Conservation (phyloP, 2,329 filamentous ascomycete genomes). For the Akanthomyces uredinophilus region DNA sequence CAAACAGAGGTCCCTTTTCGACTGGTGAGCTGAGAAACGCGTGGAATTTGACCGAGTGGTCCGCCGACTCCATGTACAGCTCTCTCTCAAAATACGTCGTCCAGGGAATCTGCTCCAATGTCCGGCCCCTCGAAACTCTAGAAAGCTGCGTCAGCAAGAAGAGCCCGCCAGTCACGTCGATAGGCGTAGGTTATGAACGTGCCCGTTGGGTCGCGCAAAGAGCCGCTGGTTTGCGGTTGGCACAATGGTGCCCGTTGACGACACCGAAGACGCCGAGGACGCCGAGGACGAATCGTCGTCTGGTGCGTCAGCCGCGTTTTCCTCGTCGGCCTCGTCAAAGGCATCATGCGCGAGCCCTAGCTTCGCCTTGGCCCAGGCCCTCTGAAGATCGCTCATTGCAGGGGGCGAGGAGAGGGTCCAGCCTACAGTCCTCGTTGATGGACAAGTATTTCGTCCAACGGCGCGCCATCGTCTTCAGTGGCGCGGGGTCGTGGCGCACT, state of each 20-base stretch:
- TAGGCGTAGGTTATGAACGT: conserved; percentile 24
- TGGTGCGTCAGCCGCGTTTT: conserved; percentile 41
- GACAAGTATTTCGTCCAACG: background rate
- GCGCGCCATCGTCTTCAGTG: background rate
- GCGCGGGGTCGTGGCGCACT: conserved; percentile 11
- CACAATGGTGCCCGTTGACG: conserved; percentile 86
- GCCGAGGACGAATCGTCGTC: conserved; percentile 67
- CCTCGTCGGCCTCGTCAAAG: conserved; percentile 50
- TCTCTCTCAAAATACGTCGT: conserved; percentile 88
- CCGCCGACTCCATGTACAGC: conserved; percentile 59
- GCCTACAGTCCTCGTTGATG: conserved; percentile 8
- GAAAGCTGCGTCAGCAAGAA: background rate
- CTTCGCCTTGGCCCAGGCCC: conserved; percentile 72
- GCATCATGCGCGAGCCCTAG: conserved; percentile 51
- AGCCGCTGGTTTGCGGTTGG: conserved; percentile 69
- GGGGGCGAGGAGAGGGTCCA: conserved; percentile 5
- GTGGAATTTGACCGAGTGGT: conserved; percentile 61
- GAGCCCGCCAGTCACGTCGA: background rate
- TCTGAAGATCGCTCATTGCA: conserved; percentile 75
- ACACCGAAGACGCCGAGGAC: conserved; percentile 64
- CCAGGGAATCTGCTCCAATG: conserved; percentile 70
- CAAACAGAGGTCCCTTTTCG: conserved; percentile 73
- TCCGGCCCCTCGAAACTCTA: conserved; percentile 47
- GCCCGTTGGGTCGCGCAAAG: conserved; percentile 68
- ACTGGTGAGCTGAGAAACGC: conserved; percentile 81